A percentile compares a stretch with the other conserved stretches of the same genome.
phyloP scores from a whole-genome alignment of 495 filamentous ascomycete genomes.

The Parachaetomium inaequale region DNA sequence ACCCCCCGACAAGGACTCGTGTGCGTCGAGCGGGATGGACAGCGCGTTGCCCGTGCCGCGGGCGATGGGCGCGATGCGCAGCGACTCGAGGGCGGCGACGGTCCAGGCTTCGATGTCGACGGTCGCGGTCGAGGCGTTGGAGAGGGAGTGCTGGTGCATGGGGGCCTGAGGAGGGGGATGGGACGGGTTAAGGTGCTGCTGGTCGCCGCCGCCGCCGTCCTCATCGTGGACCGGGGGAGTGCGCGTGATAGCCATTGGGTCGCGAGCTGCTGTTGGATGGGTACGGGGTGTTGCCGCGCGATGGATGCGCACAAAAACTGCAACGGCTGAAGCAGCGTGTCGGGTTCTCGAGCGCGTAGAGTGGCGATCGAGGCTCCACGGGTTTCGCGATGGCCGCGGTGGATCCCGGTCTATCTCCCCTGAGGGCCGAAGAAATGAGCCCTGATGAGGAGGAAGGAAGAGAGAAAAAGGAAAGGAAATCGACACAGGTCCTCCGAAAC shows the following conservation, averaged over 20 bases:
- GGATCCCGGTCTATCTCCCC: neutral
- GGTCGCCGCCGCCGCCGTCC: conserved; percentile 11
- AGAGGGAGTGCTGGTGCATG: conserved; percentile 31
- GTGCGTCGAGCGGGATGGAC: conserved; percentile 45
- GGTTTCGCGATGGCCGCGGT: neutral
- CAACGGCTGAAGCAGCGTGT: neutral
- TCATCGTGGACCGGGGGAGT: conserved; percentile 12
- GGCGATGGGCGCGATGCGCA: conserved; percentile 44
- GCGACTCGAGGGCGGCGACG: conserved; percentile 45
- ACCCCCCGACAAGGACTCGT: neutral
- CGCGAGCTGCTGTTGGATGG: neutral
- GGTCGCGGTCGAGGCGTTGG: conserved; percentile 31
- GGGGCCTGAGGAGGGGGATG: conserved; percentile 18
- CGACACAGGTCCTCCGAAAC: neutral
- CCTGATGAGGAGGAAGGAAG: neutral
- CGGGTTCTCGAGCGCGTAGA: neutral
- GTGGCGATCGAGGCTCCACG: neutral
- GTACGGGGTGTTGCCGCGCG: neutral
- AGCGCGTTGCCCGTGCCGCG: conserved; percentile 43
- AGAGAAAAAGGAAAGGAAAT: neutral
- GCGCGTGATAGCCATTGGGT: conserved; percentile 26
- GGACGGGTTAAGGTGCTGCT: conserved; percentile 12
- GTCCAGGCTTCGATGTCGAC: conserved; percentile 52
- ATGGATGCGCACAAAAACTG: neutral
- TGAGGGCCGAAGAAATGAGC: neutral